Evolutionary conservation across 108 stramenopile species (phyloP).

Genomic region (Skeletonema potamos): DNA sequence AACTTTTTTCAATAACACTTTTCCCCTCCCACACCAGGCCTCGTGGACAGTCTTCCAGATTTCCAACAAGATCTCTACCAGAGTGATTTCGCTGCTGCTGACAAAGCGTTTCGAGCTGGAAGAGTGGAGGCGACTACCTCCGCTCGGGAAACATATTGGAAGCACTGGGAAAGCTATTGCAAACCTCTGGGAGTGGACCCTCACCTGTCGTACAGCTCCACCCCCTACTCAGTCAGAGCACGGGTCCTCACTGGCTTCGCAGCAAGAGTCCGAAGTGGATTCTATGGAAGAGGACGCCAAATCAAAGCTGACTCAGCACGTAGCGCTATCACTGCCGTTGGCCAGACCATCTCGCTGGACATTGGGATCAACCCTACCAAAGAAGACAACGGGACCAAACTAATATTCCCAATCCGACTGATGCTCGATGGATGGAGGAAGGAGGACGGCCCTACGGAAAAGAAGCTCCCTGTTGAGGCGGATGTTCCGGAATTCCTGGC

Average conservation of each 20-base stretch:
- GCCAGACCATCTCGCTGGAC: slow-evolving; percentile 9
- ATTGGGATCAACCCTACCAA: slow-evolving; percentile 4
- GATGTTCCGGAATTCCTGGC: background rate
- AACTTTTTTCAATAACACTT: slow-evolving; percentile 6
- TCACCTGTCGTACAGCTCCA: background rate
- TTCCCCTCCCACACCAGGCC: slow-evolving; percentile 15
- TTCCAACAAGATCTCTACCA: background rate
- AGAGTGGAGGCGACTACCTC: slow-evolving; percentile 17
- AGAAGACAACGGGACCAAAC: background rate
- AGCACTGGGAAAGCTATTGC: background rate
- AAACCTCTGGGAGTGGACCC: slow-evolving; percentile 24
- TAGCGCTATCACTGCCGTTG: slow-evolving; percentile 13
- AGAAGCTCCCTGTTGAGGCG: background rate
- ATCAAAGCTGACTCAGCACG: background rate
- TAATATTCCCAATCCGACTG: background rate
- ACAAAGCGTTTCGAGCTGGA: slow-evolving; percentile 6
- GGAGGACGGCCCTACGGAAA: background rate
- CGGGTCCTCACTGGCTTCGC: background rate
- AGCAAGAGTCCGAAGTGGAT: background rate
- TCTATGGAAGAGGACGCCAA: background rate
- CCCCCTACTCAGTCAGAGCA: background rate
- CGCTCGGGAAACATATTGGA: slow-evolving; percentile 11
- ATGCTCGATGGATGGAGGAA: background rate
- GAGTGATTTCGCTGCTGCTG: slow-evolving; percentile 4
- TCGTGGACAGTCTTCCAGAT: slow-evolving; percentile 20